Conservation (phyloP, 768 basidiomycete genomes). For the Boletales sp. region DNA sequence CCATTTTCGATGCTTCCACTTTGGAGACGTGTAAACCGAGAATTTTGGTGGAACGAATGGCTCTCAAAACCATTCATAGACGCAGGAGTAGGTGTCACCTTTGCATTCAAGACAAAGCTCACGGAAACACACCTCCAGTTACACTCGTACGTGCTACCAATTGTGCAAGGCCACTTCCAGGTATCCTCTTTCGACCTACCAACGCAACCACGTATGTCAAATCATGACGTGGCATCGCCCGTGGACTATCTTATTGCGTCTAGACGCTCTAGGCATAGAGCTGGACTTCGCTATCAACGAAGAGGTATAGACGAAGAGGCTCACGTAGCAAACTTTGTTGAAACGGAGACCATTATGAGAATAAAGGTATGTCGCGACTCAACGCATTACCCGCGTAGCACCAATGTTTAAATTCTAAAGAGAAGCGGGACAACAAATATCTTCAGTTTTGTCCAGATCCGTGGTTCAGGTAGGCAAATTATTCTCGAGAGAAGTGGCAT, state of each 20-base stretch:
- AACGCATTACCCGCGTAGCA: no score
- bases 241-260: slow-evolving; percentile 85
- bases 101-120: neutral
- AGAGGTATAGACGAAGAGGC: slow-evolving; percentile 93
- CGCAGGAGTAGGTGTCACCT: slow-evolving; percentile 59
- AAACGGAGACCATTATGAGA: slow-evolving; percentile 86
- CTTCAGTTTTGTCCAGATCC: slow-evolving; percentile 86
- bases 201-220: slow-evolving; percentile 34
- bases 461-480: slow-evolving; percentile 74
- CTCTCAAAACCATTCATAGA: slow-evolving; percentile 83
- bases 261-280: slow-evolving; percentile 81
- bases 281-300: slow-evolving; percentile 91
- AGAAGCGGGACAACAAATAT: slow-evolving; percentile 72
- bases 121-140: slow-evolving; percentile 39
- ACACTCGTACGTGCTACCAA: slow-evolving; percentile 82
- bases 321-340: slow-evolving; percentile 93
- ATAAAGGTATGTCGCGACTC: slow-evolving; percentile 54
- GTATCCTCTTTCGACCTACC: slow-evolving; percentile 64
- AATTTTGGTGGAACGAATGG: slow-evolving; percentile 97
- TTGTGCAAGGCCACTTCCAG: slow-evolving; percentile 94
- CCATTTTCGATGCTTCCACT: slow-evolving; percentile 77
- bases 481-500: neutral
- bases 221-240: slow-evolving; percentile 34
- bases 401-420: slow-evolving; percentile 34
- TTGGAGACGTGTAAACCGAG: slow-evolving; percentile 85